A percentile compares a stretch with the other conserved stretches of the same genome.
These are phyloP conservation scores for Exophiala spinifera DNA, from an alignment of 2,329 filamentous ascomycete genomes.

Conservation along the genomic window DNA sequence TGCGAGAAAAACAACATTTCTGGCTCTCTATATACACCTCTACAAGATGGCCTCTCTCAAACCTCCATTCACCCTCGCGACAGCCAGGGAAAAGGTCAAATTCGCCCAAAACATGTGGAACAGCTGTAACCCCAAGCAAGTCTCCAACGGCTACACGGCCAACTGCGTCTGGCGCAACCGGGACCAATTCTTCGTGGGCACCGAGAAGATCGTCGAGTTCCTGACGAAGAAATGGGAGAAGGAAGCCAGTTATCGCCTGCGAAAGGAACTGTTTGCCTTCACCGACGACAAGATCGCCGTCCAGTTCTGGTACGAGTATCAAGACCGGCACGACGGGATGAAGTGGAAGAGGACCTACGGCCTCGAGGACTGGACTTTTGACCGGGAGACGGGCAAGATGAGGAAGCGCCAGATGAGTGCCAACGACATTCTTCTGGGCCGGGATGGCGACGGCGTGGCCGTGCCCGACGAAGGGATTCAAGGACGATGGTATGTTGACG, in stretches of 20 bases:
- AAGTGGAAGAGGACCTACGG: conserved; percentile 87
- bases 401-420: conserved; percentile 48
- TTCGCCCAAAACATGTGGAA: conserved; percentile 83
- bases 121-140: conserved; percentile 59
- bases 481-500: conserved; percentile 46
- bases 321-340: conserved; percentile 59
- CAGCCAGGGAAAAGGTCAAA: conserved; percentile 74
- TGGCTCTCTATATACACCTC: too few relatives aligned
- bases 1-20: too few relatives aligned
- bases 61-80: conserved; percentile 73
- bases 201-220: conserved; percentile 64
- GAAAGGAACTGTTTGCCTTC: conserved; percentile 73
- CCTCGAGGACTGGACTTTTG: conserved; percentile 54
- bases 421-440: conserved; percentile 44
- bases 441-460: conserved; percentile 38
- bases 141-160: conserved; percentile 71
- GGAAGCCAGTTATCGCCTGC: conserved; percentile 68
- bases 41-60: conserved; percentile 40
- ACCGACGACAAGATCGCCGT: conserved; percentile 65
- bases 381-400: conserved; percentile 41
- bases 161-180: conserved; percentile 81
- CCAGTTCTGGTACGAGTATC: conserved; percentile 87
- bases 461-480: conserved; percentile 30
- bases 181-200: conserved; percentile 62
- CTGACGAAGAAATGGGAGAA: conserved; percentile 70